Evolutionary conservation across 768 basidiomycete species (phyloP), one percentile per base, ranked within the genome.

Genomic region (Podaxis sp.): DNA sequence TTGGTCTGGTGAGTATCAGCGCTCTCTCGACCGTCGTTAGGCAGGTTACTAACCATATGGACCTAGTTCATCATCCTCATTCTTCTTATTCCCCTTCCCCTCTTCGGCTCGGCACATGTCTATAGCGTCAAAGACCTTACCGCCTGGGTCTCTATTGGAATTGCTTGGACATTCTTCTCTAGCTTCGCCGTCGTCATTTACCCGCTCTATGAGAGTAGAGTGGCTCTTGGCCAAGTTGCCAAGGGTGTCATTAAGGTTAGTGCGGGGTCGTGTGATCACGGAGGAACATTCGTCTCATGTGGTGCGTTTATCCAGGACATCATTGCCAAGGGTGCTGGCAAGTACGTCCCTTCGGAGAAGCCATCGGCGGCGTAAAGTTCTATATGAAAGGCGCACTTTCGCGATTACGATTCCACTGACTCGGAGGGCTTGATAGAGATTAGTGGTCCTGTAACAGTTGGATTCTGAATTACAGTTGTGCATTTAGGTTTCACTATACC

Each of bases 121-220:
- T 94, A 85, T 62, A 79, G 82, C 23, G 77, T 82, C 42, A 65
- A 73, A 9, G 90, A 89, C 4, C 78, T 93, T 60, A 82, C 85
- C 0, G 88, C 82, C 0, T 97, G 93, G 93, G 88, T 96, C 6
- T 74, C 83, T 46, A 76, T 95, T 59, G 89, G 90, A 1, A 87
- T 97, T 61, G 75, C 88, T 37, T 97, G 94, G 94, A 78, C 88
- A 21, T 95, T 95, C 73, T 76, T 80, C 54, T 93, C 91, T 1
- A 77, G 86, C 3, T 79, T 88, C 62, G 76, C 84, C 5, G 91
- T 93, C 46, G 91, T 95, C 18, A 23, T 96, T 13, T 93, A 93
- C 67, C 95, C 95, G 18, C 75, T 96, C 3, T 96, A 81, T 75
- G 95, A 98, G 77, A 92, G 90, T 56, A 77, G 91, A 44, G 75